These are phyloP conservation scores for Teratosphaeria viscida DNA, from an alignment of 2,329 filamentous ascomycete genomes.

Conservation along the genomic window DNA sequence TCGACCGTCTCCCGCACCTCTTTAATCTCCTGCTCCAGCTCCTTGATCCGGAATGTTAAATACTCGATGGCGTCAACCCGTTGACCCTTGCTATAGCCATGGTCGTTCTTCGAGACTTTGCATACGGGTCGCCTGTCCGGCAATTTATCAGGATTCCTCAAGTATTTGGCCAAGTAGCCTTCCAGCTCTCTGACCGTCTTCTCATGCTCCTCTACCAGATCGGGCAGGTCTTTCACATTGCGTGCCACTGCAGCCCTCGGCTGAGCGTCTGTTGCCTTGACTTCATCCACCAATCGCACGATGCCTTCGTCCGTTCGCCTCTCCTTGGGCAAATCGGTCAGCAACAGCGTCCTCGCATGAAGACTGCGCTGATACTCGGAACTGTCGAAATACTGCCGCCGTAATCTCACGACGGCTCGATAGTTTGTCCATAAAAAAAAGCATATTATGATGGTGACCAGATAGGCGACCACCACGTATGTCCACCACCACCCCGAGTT, in stretches of 20 bases:
- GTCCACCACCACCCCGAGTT: conserved; percentile 43
- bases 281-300: conserved; percentile 66
- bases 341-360: conserved; percentile 57
- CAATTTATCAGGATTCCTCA: conserved; percentile 74
- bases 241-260: conserved; percentile 75
- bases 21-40: conserved; percentile 74
- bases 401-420: conserved; percentile 56
- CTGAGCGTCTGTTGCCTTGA: conserved; percentile 64
- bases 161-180: conserved; percentile 72
- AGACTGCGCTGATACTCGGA: conserved; percentile 81
- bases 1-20: conserved; percentile 74
- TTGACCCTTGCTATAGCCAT: conserved; percentile 51
- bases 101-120: conserved; percentile 70
- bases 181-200: conserved; percentile 73
- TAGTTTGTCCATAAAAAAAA: conserved; percentile 90
- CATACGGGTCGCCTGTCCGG: conserved; percentile 69
- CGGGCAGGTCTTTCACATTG: conserved; percentile 82
- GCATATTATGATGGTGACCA: conserved; percentile 64
- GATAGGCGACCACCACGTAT: conserved; percentile 48
- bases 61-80: conserved; percentile 94
- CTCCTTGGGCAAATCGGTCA: conserved; percentile 75
- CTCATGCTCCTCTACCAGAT: conserved; percentile 75
- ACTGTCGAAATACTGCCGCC: conserved; percentile 72
- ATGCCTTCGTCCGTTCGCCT: conserved; percentile 77
- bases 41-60: conserved; percentile 70